A percentile compares a stretch with the other conserved stretches of the same genome.
Conservation (phyloP, 495 filamentous ascomycete genomes). For the Xeromyces bisporus region DNA sequence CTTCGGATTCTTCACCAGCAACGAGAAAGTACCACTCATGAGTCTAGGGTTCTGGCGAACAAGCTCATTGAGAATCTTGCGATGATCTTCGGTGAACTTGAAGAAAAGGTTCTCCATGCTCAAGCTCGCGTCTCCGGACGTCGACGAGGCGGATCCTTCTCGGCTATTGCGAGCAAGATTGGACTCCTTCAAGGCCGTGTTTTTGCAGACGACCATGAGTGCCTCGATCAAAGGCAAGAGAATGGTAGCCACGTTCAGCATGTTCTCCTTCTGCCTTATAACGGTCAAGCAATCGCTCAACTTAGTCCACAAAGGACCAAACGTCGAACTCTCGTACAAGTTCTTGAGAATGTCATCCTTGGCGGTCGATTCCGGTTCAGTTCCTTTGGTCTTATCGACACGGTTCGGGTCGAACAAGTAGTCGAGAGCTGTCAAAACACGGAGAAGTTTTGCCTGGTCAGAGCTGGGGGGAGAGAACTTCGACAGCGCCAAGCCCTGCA, state of each 20-base stretch:
- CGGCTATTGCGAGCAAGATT: slow-evolving; percentile 39
- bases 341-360: slow-evolving; percentile 66
- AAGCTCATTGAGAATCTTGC: slow-evolving; percentile 94
- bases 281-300: slow-evolving; percentile 81
- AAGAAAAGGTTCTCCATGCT: slow-evolving; percentile 89
- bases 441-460: slow-evolving; percentile 85
- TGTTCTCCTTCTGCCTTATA: slow-evolving; percentile 79
- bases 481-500: slow-evolving; percentile 81
- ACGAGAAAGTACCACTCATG: slow-evolving; percentile 93
- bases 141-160: slow-evolving; percentile 57
- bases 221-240: slow-evolving; percentile 86
- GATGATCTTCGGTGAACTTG: slow-evolving; percentile 94
- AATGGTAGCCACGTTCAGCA: slow-evolving; percentile 93
- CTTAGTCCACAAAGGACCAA: slow-evolving; percentile 79
- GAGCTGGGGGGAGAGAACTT: slow-evolving; percentile 94
- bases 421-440: slow-evolving; percentile 87
- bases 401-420: slow-evolving; percentile 76
- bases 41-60: slow-evolving; percentile 92
- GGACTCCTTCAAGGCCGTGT: slow-evolving; percentile 65
- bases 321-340: slow-evolving; percentile 80
- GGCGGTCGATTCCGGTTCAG: slow-evolving; percentile 35
- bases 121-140: slow-evolving; percentile 49
- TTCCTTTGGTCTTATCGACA: slow-evolving; percentile 35
- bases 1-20: slow-evolving; percentile 96
- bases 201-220: slow-evolving; percentile 98